Base-by-base conservation (phyloP, 495 filamentous ascomycete species). In the Penicillium bovifimosum region DNA sequence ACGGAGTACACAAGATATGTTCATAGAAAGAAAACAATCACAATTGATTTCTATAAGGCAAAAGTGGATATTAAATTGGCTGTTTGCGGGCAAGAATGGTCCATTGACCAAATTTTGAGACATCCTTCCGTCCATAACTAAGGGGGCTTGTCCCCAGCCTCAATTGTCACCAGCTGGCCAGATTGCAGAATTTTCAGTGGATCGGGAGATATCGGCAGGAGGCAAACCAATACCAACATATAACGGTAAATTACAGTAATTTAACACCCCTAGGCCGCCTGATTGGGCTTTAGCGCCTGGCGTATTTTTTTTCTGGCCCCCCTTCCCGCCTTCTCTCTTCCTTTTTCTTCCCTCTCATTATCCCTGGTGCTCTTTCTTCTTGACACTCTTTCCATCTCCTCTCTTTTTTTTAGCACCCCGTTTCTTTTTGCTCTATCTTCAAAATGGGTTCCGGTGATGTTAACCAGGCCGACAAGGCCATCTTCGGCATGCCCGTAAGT, bases 401-500 rank as follows among this genome's bases (percentile, higher is more conserved):
- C 64, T 71, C 72, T 67, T 69, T 66, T 60, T 66, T 61, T 59
- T 62, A 50, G 62, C 55, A 64, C 63, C 60, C 38, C 20, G 45
- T 67, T 53, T 69, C 58, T 62, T 63, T 63, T 61, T 61, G 68
- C 68, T 70, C 65, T 71, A 67, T 67, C 61, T 73, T 71, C 70
- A 78, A 60, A 61, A 79, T 79, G 76, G 59, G 70, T 56, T 63
- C 67, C 51, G 74, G 74, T 73, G 75, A 78, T 28, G 71, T 75
- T 66, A 64, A 64, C 61, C 74, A 78, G 64, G 62, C 56, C 59
- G 88, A 87, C 56, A 89, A 91, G 86, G 78, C 83, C 75, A 79
- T 91, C 70, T 75, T 95, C 82, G 91, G 91, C 81, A 93, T 96
- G 90, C 90, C 74, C 66, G 71, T 77, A 73, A 70, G 75, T 72